Conservation (phyloP, 2,329 filamentous ascomycete species). For the Zasmidium cellare region DNA sequence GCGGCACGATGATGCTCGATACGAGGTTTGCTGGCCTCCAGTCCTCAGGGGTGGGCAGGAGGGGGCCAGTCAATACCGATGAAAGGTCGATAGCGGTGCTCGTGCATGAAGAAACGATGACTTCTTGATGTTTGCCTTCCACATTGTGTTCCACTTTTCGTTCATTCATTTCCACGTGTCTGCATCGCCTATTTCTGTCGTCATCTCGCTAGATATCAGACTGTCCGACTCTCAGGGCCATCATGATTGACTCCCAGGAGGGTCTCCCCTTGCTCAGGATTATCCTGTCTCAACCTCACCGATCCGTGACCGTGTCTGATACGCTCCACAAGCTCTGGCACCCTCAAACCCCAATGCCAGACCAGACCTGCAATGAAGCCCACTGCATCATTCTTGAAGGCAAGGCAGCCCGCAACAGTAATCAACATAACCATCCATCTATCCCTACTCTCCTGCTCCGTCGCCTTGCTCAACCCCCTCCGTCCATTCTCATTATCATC, state of each 20-base stretch:
- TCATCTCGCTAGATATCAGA: background rate
- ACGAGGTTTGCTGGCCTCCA: conserved; percentile 33
- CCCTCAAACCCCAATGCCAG: conserved; percentile 68
- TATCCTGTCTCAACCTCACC: conserved; percentile 19
- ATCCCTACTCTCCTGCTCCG: conserved; percentile 68
- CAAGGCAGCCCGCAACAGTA: conserved; percentile 77
- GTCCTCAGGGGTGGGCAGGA: conserved; percentile 20
- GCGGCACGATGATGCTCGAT: conserved; percentile 40
- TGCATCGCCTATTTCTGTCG: background rate
- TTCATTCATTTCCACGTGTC: no score
- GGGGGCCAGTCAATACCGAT: conserved; percentile 32
- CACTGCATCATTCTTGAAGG: conserved; percentile 86
- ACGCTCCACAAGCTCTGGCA: conserved; percentile 19
- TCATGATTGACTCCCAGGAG: conserved; percentile 11
- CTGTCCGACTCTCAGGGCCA: conserved; percentile 4
- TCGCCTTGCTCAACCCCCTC: conserved; percentile 43
- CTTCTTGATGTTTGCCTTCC: background rate
- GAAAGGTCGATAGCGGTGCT: conserved; percentile 35
- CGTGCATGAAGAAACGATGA: background rate
- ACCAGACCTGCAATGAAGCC: conserved; percentile 81
- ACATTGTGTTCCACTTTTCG: background rate
- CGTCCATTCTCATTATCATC: conserved; percentile 31
- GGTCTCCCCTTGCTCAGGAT: conserved; percentile 13
- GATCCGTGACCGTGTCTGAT: conserved; percentile 14
- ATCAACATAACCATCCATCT: conserved; percentile 89